Percentiles rank a stretch among this genome's conserved stretches.
These are phyloP conservation scores for Scheffersomyces lignicola DNA, from an alignment of 1,139 yeast genomes.

Conservation along the genomic window DNA sequence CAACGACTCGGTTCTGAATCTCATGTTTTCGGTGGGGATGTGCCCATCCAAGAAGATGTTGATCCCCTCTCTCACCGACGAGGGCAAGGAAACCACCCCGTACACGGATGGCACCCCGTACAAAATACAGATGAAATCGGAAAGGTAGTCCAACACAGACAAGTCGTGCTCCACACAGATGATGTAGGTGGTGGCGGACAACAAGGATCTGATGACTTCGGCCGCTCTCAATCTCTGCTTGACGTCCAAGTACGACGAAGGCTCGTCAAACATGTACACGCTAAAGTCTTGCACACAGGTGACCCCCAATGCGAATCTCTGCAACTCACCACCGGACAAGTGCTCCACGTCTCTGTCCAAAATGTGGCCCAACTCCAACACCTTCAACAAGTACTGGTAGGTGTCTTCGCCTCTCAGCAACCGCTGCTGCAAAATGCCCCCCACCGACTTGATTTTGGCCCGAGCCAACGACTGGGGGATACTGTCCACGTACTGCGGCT, in stretches of 20 bases:
- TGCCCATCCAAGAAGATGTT: constrained; percentile 97
- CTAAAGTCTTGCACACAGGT: constrained; percentile 93
- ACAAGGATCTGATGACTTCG: constrained; percentile 81
- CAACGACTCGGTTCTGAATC: constrained; percentile 93
- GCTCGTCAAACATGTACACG: constrained; percentile 99
- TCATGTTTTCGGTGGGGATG: constrained; percentile 93
- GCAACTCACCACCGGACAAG: constrained; percentile 97
- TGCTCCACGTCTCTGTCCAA: constrained; percentile 83
- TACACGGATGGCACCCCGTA: constrained; percentile 98
- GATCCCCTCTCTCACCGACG: constrained; percentile 98
- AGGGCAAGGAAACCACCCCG: constrained; percentile 95
- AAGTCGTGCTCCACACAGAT: constrained; percentile 98
- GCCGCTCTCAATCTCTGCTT: constrained; percentile 99
- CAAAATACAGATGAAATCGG: constrained; percentile 93
- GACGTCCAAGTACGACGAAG: constrained; percentile 96
- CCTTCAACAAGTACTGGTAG: constrained; percentile 62
- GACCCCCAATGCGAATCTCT: constrained; percentile 97
- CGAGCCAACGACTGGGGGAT: constrained; percentile 90
- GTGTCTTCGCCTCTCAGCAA: constrained; percentile 63
- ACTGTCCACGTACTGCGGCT: constrained; percentile 97
- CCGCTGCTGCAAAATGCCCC: constrained; percentile 74
- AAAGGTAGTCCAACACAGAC: constrained; percentile 92
- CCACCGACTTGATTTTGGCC: constrained; percentile 86
- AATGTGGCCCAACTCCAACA: constrained; percentile 72
- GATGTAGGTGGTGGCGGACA: constrained; percentile 74